These are phyloP conservation scores for Malassezia yamatoensis DNA, from an alignment of 1,284 basidiomycete species.

Conservation along the genomic window DNA sequence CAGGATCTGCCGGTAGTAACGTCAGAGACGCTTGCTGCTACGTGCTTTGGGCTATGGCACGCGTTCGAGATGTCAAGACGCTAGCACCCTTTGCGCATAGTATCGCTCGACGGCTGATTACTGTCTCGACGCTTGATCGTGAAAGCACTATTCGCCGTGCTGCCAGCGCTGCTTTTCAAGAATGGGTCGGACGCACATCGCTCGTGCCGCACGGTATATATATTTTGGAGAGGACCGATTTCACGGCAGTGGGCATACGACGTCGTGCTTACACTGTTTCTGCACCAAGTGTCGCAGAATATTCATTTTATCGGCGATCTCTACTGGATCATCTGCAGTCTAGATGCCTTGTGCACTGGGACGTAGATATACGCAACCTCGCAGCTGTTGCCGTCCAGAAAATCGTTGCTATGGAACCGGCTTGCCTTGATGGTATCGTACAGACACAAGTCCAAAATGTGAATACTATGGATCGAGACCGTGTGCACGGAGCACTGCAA, in stretches of 20 bases:
- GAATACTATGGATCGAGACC: neutral
- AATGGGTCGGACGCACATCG: conserved; percentile 75
- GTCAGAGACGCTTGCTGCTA: conserved; percentile 92
- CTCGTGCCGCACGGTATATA: conserved; percentile 89
- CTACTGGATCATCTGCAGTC: conserved; percentile 67
- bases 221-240: conserved; percentile 80
- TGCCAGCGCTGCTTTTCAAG: conserved; percentile 94
- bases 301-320: conserved; percentile 52
- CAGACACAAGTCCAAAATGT: conserved; percentile 11
- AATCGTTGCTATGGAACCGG: conserved; percentile 54
- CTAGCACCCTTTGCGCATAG: conserved; percentile 57
- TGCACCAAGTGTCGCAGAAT: conserved; percentile 75
- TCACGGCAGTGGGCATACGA: conserved; percentile 79
- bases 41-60: conserved; percentile 84
- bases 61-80: conserved; percentile 53
- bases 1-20: conserved; percentile 83
- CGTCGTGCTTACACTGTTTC: conserved; percentile 72
- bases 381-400: conserved; percentile 66
- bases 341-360: conserved; percentile 80
- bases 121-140: conserved; percentile 76
- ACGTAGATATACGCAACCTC: conserved; percentile 64
- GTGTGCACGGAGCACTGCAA: conserved; percentile 12
- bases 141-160: conserved; percentile 92
- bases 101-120: conserved; percentile 60
- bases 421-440: conserved; percentile 35